Evolutionary conservation across 2,329 filamentous ascomycete species (phyloP), one percentile per base, ranked within the genome.

Genomic region (Trichoderma atrobrunneum): DNA sequence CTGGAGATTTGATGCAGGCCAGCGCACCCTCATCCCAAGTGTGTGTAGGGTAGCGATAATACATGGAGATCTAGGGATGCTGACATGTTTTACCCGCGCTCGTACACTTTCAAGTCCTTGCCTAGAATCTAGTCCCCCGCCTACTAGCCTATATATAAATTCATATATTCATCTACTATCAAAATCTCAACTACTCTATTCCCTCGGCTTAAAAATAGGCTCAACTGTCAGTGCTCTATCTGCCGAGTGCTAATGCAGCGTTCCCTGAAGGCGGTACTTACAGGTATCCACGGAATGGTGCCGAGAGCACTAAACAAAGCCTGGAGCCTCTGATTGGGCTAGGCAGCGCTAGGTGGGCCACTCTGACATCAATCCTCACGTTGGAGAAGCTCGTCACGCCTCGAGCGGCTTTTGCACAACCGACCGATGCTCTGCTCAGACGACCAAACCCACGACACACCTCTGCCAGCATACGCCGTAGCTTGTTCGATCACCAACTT

Each of bases 331-430:
- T 67, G 63, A 68, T 72, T 68, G 70, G 61, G 16, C 48, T 36
- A 10, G 2, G 10, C 62, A 11, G 12, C 26, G 14, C 18, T 39
- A 4, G 39, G 70, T 60, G 70, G 70, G 57, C 54, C 51, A 30
- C 63, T 72, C 70, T 72, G 70, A 72, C 70, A 72, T 72, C 70
- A 72, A 72, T 68, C 66, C 57, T 69, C 56, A 34, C 56, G 34
- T 28, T 68, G 16, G 43, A 54, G 12, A 26, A 34, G 62, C 39
- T 65, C 62, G 34, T 67, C 64, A 39, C 51, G 65, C 39, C 39
- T 68, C 10, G 57, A 60, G 57, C 28, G 57, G 30, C 57, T 60
- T 54, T 54, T 54, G 48, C 43, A 36, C 43, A 51, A 51, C 43
- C 43, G 3, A 51, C 43, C 43, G 56, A 59, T 59, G 26, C 30